Evolutionary conservation across 352 stramenopile species (phyloP).

Genomic region (Bremia lactucae): DNA sequence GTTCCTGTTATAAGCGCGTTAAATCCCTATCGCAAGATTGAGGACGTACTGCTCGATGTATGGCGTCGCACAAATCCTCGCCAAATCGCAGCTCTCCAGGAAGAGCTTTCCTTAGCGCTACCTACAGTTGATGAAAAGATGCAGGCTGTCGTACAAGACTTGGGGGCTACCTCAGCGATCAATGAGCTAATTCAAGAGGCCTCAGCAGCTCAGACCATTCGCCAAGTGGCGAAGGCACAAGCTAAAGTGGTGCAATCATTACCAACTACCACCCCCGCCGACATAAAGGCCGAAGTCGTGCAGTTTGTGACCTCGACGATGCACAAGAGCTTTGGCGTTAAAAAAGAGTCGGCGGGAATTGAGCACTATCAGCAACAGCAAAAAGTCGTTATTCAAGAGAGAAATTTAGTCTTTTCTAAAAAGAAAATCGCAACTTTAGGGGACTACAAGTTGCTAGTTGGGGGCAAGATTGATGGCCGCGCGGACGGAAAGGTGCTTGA

Average conservation of each 20-base stretch:
- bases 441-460: constrained; percentile 49
- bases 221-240: constrained; percentile 26
- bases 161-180: constrained; percentile 46
- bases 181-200: constrained; percentile 47
- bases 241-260: constrained; percentile 40
- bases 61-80: constrained; percentile 74
- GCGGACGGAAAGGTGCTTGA: constrained; percentile 72
- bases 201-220: constrained; percentile 32
- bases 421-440: constrained; percentile 43
- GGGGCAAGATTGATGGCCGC: constrained; percentile 77
- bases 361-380: constrained; percentile 52
- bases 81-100: constrained; percentile 40
- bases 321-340: constrained; percentile 64
- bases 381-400: constrained; percentile 47
- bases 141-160: constrained; percentile 36
- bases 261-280: constrained; percentile 29
- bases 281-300: constrained; percentile 54
- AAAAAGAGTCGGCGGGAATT: constrained; percentile 56
- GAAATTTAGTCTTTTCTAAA: constrained; percentile 70
- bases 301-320: constrained; percentile 69
- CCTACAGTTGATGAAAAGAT: constrained; percentile 44
- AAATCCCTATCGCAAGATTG: constrained; percentile 77
- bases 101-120: constrained; percentile 34
- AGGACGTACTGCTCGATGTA: constrained; percentile 69
- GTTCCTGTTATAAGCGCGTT: constrained; percentile 72